Percentiles rank a stretch among this genome's conserved stretches.
Evolutionary conservation across 352 stramenopile genomes (phyloP).

Genomic region (Vaucheria bursata): DNA sequence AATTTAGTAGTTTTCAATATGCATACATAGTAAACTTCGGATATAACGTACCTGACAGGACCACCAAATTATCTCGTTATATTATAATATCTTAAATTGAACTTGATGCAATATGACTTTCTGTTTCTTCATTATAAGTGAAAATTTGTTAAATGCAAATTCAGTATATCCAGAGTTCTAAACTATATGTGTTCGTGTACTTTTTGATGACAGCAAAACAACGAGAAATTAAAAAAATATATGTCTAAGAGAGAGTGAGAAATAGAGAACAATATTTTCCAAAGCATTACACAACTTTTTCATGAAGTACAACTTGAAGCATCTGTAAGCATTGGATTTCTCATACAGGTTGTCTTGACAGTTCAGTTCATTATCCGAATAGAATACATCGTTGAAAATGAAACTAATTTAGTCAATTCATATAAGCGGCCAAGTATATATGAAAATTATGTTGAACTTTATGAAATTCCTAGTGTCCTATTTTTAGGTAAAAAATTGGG

Average conservation of each 20-base stretch:
- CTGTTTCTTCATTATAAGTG: too few species aligned
- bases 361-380: too few species aligned
- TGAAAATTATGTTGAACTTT: background rate
- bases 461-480: background rate
- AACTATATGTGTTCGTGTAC: background rate
- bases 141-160: too few species aligned
- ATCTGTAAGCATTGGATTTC: background rate
- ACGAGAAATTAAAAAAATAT: background rate
- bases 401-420: background rate
- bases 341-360: too few species aligned
- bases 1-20: background rate
- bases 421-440: background rate
- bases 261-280: background rate
- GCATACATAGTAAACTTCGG: too few species aligned
- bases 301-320: background rate
- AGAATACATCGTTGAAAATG: background rate
- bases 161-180: too few species aligned
- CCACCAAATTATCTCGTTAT: too few species aligned
- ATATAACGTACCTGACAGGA: too few species aligned
- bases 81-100: too few species aligned
- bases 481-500: background rate
- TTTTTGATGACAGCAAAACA: background rate
- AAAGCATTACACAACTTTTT: background rate
- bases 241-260: background rate
- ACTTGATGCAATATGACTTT: too few species aligned